Conservation (phyloP, 2,329 filamentous ascomycete species). For the Macrophomina pseudophaseolina region DNA sequence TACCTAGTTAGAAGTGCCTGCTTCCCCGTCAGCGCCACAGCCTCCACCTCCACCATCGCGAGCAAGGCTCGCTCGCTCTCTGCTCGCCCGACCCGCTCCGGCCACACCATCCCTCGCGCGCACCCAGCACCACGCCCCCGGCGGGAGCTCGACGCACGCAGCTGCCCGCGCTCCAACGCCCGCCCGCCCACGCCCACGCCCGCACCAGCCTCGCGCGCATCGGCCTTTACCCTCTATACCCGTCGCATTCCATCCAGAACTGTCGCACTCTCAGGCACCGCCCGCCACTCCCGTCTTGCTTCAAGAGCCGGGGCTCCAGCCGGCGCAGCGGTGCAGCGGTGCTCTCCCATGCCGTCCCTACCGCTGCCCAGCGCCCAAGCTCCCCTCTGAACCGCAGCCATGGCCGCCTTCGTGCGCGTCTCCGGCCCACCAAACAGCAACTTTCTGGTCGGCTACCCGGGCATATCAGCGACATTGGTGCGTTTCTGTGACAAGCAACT, state of each 20-base stretch:
- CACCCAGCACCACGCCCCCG: constrained; percentile 2
- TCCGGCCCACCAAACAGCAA: constrained; percentile 96
- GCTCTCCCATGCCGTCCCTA: constrained; percentile 27
- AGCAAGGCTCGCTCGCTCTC: not conserved
- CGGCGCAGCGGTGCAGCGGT: constrained; percentile 24
- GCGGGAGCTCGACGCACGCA: constrained; percentile 12
- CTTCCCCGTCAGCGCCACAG: constrained; percentile 25
- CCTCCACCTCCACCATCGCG: constrained; percentile 15
- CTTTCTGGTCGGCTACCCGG: constrained; percentile 95
- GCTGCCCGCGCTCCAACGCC: constrained; percentile 1
- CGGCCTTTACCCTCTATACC: not conserved
- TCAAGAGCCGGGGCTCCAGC: constrained; percentile 19
- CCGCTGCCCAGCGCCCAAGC: constrained; percentile 27
- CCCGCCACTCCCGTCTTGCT: constrained; percentile 4
- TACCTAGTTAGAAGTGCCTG: constrained; percentile 5
- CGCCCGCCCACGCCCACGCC: constrained; percentile 6
- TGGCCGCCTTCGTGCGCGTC: constrained; percentile 87
- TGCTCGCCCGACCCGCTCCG: not conserved
- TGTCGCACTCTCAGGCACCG: not conserved
- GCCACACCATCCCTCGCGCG: constrained; percentile 6
- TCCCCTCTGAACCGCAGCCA: constrained; percentile 32
- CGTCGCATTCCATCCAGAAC: constrained; percentile 14
- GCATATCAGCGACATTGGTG: constrained; percentile 96
- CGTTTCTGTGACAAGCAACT: constrained; percentile 48
- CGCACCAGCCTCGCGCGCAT: constrained; percentile 15